A percentile compares a stretch with the other conserved stretches of the same genome.
Evolutionary conservation across 2,329 filamentous ascomycete genomes (phyloP).

Genomic region (Neophaeococcomyces aloes): DNA sequence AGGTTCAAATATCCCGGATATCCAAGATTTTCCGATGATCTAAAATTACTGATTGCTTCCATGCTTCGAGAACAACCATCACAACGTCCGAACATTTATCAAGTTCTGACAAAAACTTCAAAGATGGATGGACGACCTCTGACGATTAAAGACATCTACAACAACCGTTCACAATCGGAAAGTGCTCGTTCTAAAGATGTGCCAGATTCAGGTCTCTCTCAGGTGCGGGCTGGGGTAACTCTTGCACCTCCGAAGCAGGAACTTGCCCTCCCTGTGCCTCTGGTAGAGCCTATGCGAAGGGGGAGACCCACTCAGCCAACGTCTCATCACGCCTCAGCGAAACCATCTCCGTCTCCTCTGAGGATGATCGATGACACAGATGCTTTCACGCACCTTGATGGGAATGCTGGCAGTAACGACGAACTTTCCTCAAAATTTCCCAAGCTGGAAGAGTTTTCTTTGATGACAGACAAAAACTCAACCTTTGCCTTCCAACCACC

Average conservation of each 20-base stretch:
- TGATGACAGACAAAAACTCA: conserved; percentile 71
- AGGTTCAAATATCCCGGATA: conserved; percentile 85
- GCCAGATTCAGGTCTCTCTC: conserved; percentile 46
- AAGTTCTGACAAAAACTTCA: conserved; percentile 78
- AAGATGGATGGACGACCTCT: conserved; percentile 77
- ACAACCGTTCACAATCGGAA: conserved; percentile 54
- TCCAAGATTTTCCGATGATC: conserved; percentile 75
- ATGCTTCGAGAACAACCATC: conserved; percentile 82
- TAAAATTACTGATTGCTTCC: conserved; percentile 82
- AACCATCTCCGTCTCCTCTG: conserved; percentile 58
- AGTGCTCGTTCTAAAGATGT: conserved; percentile 49
- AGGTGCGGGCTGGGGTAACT: conserved; percentile 64
- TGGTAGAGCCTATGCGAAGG: conserved; percentile 87
- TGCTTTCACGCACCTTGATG: conserved; percentile 83
- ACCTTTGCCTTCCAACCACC: conserved; percentile 72
- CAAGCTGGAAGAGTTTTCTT: conserved; percentile 81
- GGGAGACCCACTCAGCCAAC: conserved; percentile 56
- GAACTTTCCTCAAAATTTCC: conserved; percentile 81
- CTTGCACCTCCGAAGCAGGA: conserved; percentile 54
- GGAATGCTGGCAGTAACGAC: conserved; percentile 51
- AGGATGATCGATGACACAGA: conserved; percentile 57
- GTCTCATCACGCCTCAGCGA: conserved; percentile 39
- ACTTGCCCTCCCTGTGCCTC: conserved; percentile 64
- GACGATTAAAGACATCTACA: conserved; percentile 80
- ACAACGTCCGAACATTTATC: conserved; percentile 81